These are phyloP conservation scores for Kodamaea laetipori DNA, from an alignment of 805 yeast species.

Conservation along the genomic window DNA sequence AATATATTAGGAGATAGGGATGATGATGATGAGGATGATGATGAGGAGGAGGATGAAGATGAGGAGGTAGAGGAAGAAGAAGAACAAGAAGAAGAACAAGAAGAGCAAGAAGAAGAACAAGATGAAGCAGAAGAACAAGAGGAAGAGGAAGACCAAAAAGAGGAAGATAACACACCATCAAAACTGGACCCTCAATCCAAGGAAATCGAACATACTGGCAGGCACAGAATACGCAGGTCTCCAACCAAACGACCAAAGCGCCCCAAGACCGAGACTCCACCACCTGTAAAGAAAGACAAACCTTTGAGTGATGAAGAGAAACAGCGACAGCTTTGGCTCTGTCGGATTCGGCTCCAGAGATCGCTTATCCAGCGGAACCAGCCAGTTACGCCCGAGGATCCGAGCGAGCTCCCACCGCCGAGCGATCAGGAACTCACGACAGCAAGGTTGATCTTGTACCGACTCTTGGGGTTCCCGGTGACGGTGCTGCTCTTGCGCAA, in stretches of 20 bases:
- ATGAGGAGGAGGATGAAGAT: conserved; percentile 21
- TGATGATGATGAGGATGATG: conserved; percentile 27
- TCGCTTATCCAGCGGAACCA: conserved; percentile 49
- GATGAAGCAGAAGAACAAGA: conserved; percentile 13
- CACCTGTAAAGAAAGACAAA: conserved; percentile 12
- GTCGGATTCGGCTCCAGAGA: conserved; percentile 51
- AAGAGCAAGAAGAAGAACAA: conserved; percentile 17
- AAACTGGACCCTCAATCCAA: too few species aligned
- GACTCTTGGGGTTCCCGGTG: conserved; percentile 47
- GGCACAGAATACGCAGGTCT: conserved; percentile 9
- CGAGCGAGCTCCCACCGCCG: conserved; percentile 38
- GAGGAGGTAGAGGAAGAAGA: conserved; percentile 18
- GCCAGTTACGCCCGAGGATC: conserved; percentile 40
- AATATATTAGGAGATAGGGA: conserved; percentile 25
- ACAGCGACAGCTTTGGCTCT: conserved; percentile 48
- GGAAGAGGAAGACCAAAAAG: conserved; percentile 3
- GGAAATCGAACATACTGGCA: conserved; percentile 5
- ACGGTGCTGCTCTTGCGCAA: conserved; percentile 40
- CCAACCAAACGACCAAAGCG: conserved; percentile 9
- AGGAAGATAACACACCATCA: neutral
- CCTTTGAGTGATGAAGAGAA: conserved; percentile 40
- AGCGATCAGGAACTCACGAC: conserved; percentile 47
- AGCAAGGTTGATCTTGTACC: conserved; percentile 41
- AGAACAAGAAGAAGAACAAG: conserved; percentile 18
- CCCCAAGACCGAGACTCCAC: conserved; percentile 4